Evolutionary conservation across 257 asterid species (phyloP).

Genomic region (Plantago elongata): DNA sequence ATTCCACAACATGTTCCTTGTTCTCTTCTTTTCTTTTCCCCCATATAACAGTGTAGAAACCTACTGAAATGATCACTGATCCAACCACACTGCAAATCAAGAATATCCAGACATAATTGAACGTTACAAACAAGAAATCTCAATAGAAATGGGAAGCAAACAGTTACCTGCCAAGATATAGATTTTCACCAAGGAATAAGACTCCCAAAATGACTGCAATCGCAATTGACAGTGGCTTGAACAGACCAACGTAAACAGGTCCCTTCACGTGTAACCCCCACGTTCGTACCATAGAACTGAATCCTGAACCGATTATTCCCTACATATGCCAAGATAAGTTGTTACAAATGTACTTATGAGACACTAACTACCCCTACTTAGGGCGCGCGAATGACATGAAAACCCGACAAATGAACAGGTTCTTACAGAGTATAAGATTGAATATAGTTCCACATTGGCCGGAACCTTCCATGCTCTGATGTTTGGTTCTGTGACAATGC

Average conservation of each 20-base stretch:
- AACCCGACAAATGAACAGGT: too few relatives aligned
- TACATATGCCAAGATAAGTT: not conserved
- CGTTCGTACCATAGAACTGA: constrained; percentile 16
- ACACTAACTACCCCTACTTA: not conserved
- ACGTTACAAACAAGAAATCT: not conserved
- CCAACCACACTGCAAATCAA: constrained; percentile 10
- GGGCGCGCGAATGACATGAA: too few relatives aligned
- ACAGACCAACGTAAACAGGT: constrained; percentile 35
- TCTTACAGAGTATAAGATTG: constrained; percentile 20
- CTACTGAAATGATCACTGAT: constrained; percentile 10
- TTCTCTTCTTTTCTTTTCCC: constrained; percentile 14
- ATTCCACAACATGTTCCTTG: not conserved
- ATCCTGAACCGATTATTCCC: constrained; percentile 21
- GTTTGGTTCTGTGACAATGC: constrained; percentile 4
- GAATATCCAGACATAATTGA: not conserved
- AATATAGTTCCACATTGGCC: not conserved
- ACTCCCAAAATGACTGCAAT: constrained; percentile 35
- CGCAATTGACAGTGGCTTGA: constrained; percentile 40
- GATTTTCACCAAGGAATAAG: constrained; percentile 33
- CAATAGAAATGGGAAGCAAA: not conserved
- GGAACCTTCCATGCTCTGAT: constrained; percentile 18
- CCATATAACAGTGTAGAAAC: constrained; percentile 15
- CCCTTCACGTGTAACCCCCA: constrained; percentile 41
- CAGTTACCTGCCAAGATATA: constrained; percentile 39
- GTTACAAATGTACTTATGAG: not conserved